A percentile compares a stretch with the other conserved stretches of the same genome.
Conservation (phyloP, 1,139 yeast genomes). For the Lodderomyces pseudojiufengensis region DNA sequence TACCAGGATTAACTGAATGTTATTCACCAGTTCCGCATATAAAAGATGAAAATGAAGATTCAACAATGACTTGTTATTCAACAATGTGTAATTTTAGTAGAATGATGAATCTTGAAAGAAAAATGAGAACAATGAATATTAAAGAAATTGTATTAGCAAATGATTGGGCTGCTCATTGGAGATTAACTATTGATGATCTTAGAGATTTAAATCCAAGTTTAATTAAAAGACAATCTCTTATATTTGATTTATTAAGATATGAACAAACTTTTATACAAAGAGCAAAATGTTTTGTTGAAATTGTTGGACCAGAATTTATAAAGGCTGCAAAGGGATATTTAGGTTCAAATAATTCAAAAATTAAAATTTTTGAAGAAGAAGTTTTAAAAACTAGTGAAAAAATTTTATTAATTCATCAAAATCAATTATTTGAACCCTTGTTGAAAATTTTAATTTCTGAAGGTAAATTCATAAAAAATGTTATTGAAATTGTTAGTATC, state of each 20-base stretch:
- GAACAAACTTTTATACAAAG: slow-evolving; percentile 75
- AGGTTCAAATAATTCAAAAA: slow-evolving; percentile 27
- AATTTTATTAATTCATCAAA: slow-evolving; percentile 58
- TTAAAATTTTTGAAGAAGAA: slow-evolving; percentile 45
- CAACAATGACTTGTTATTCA: slow-evolving; percentile 37
- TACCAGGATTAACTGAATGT: slow-evolving; percentile 36
- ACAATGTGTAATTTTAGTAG: slow-evolving; percentile 36
- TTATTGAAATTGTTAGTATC: slow-evolving; percentile 54
- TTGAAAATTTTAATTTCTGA: slow-evolving; percentile 40
- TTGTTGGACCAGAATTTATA: slow-evolving; percentile 42
- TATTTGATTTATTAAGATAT: slow-evolving; percentile 70
- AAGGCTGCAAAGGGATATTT: slow-evolving; percentile 45
- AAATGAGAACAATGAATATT: slow-evolving; percentile 33
- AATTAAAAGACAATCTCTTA: slow-evolving; percentile 66
- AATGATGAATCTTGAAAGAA: slow-evolving; percentile 34
- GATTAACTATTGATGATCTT: slow-evolving; percentile 54
- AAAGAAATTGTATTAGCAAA: slow-evolving; percentile 38
- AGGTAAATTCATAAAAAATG: slow-evolving; percentile 59
- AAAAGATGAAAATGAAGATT: slow-evolving; percentile 9
- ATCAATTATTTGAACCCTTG: slow-evolving; percentile 53
- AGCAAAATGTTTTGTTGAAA: slow-evolving; percentile 59
- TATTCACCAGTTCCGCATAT: slow-evolving; percentile 29
- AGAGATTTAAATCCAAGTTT: slow-evolving; percentile 51
- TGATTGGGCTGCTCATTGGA: slow-evolving; percentile 81
- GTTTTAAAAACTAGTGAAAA: slow-evolving; percentile 61